Conservation (phyloP, 163 green algal genomes). For the Chloromonas sp. region DNA sequence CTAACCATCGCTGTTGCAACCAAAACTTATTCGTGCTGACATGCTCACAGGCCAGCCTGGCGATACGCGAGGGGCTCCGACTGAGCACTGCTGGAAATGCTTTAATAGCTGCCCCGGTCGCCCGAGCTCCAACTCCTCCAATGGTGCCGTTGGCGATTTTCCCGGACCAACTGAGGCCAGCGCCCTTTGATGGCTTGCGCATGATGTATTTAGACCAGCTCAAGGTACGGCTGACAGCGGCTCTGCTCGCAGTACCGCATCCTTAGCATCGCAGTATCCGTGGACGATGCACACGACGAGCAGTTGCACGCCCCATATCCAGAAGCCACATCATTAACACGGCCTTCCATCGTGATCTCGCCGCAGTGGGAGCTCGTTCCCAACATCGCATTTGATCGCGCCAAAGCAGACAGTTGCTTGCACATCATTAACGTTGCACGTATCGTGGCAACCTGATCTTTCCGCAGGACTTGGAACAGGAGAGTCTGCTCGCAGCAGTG, state of each 20-base stretch:
- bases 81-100: no score
- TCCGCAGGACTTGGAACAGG: neutral
- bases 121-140: no score
- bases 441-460: neutral
- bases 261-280: no score
- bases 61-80: no score
- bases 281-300: no score
- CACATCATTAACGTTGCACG: neutral
- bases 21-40: no score
- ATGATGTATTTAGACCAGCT: conserved; percentile 40
- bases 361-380: neutral
- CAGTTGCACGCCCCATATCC: no score
- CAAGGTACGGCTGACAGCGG: conserved; percentile 5
- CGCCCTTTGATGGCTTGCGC: conserved; percentile 36
- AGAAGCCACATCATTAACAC: neutral
- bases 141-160: conserved; percentile 11
- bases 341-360: neutral
- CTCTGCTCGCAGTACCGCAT: neutral
- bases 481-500: neutral
- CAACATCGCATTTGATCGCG: neutral
- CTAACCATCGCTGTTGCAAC: no score
- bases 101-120: no score
- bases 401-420: neutral
- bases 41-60: no score
- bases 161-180: conserved; percentile 30